Evolutionary conservation across 345 rosid genomes (phyloP).

Genomic region (Noccaea caerulescens): DNA sequence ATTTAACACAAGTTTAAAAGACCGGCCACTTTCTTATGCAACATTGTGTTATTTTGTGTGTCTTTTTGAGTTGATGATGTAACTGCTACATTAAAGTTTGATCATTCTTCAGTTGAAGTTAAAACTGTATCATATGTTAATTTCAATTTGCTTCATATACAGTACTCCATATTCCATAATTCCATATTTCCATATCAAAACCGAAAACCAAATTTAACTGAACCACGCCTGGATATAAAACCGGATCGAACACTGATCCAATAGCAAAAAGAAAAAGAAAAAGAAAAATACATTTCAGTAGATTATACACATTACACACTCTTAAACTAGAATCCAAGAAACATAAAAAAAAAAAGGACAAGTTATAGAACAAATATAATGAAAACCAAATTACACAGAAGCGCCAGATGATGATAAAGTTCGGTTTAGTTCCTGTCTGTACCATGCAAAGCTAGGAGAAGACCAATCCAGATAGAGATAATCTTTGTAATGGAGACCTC

Average conservation of each 20-base stretch:
- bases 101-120: neutral
- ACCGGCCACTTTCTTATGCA: too few species aligned
- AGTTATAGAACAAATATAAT: slow-evolving; percentile 32
- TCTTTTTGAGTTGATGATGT: too few species aligned
- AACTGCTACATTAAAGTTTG: too few species aligned
- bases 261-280: slow-evolving; percentile 1
- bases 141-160: neutral
- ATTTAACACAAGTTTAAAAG: too few species aligned
- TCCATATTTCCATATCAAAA: slow-evolving; percentile 4
- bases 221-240: neutral
- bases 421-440: slow-evolving; percentile 21
- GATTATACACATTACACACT: slow-evolving; percentile 23
- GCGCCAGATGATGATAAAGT: slow-evolving; percentile 4
- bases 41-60: too few species aligned
- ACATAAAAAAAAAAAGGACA: neutral
- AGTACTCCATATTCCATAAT: neutral
- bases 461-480: slow-evolving; percentile 15
- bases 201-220: neutral
- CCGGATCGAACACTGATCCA: slow-evolving; percentile 14
- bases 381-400: slow-evolving; percentile 1
- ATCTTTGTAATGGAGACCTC: slow-evolving; percentile 19
- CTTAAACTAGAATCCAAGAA: slow-evolving; percentile 17
- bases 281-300: neutral
- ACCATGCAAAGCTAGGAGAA: slow-evolving; percentile 36
- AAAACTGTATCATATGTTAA: neutral